phyloP scores from a whole-genome alignment of 208 protist species.

The Leishmania tropica region DNA sequence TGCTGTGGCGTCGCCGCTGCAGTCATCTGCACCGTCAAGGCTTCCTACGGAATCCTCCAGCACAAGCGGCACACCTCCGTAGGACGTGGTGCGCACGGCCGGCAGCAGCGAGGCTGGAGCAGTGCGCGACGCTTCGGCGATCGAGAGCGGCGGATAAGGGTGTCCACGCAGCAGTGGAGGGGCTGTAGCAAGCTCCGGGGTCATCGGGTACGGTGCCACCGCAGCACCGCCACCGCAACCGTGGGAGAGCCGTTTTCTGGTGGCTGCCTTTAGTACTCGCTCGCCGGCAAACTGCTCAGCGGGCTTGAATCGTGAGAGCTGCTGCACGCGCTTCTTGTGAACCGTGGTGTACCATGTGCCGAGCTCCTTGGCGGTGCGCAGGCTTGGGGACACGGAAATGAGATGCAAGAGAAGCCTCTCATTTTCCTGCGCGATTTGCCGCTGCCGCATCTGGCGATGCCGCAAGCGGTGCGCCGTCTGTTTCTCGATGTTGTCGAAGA shows the following conservation, averaged over 20 bases:
- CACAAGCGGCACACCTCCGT: constrained; percentile 21
- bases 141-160: constrained; percentile 28
- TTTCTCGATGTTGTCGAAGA: constrained; percentile 39
- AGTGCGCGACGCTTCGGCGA: constrained; percentile 29
- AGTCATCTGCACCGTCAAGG: background rate
- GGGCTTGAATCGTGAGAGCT: constrained; percentile 50
- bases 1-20: background rate
- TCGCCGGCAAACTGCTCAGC: constrained; percentile 58
- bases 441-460: constrained; percentile 22
- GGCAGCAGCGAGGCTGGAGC: constrained; percentile 42
- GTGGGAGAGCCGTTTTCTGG: background rate
- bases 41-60: background rate
- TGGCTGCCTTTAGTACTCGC: constrained; percentile 30
- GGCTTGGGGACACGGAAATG: constrained; percentile 26
- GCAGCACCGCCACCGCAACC: background rate
- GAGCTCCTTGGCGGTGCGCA: constrained; percentile 42
- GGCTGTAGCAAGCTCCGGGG: constrained; percentile 2
- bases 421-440: constrained; percentile 34
- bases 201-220: background rate
- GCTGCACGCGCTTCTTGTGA: constrained; percentile 43
- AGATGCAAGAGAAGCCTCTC: constrained; percentile 41
- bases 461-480: constrained; percentile 38
- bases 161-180: constrained; percentile 43
- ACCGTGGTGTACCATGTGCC: constrained; percentile 48
- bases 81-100: constrained; percentile 27